Conservation (phyloP, 768 basidiomycete species). For the Naganishia vishniacii region DNA sequence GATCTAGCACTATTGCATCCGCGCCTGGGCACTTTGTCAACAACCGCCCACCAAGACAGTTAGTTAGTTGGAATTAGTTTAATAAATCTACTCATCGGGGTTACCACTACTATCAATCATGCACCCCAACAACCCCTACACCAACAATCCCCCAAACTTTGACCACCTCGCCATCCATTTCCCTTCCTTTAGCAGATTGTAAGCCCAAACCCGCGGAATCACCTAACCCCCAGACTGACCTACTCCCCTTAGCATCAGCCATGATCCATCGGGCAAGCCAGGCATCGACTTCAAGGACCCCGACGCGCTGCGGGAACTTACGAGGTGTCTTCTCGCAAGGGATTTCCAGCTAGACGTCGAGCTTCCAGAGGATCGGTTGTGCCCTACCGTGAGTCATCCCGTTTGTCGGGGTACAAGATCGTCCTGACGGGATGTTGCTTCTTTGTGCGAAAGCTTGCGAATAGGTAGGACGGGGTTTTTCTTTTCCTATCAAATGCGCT, state of each 20-base stretch:
- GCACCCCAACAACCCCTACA: conserved; percentile 55
- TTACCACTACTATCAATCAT: too few relatives aligned
- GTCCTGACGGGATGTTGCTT: neutral
- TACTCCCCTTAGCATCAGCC: conserved; percentile 6
- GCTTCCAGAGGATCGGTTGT: conserved; percentile 68
- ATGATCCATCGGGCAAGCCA: conserved; percentile 32
- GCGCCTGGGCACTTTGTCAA: too few relatives aligned
- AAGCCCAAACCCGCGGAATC: conserved; percentile 35
- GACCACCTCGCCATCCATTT: conserved; percentile 56
- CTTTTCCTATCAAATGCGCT: too few relatives aligned
- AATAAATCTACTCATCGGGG: too few relatives aligned
- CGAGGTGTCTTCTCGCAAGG: conserved; percentile 66
- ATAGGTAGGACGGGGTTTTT: too few relatives aligned
- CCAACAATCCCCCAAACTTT: conserved; percentile 57
- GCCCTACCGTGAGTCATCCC: conserved; percentile 69
- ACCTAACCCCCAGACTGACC: too few relatives aligned
- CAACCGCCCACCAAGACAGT: too few relatives aligned
- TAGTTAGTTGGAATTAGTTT: too few relatives aligned
- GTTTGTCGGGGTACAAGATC: too few relatives aligned
- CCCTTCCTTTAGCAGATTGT: conserved; percentile 59
- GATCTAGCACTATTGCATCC: too few relatives aligned
- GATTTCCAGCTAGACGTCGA: conserved; percentile 65
- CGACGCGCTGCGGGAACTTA: conserved; percentile 68
- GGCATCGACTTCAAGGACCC: conserved; percentile 72
- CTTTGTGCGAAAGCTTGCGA: conserved; percentile 33